Evolutionary conservation across 257 asterid species (phyloP).

Genomic region (Ajuga chamaepitys): DNA sequence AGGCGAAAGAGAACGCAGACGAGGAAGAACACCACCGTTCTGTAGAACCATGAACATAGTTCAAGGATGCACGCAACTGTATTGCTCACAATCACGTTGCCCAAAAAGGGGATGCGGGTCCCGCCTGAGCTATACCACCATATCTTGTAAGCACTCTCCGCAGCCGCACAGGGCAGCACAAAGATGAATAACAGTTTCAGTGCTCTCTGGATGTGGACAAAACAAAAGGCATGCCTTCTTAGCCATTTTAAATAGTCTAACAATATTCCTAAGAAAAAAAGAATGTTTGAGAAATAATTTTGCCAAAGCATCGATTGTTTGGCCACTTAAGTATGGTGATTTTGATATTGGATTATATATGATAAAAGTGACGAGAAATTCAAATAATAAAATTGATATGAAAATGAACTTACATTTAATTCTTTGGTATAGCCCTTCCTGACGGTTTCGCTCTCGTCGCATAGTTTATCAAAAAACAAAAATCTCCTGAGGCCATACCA

Average conservation of each 20-base stretch:
- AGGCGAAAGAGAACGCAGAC: conserved; percentile 60
- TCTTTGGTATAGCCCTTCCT: conserved; percentile 59
- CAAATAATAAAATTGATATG: too few relatives aligned
- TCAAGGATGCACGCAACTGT: conserved; percentile 35
- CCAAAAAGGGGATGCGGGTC: conserved; percentile 37
- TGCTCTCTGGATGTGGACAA: conserved; percentile 31
- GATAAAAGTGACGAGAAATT: too few relatives aligned
- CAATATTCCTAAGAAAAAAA: too few relatives aligned
- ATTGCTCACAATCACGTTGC: conserved; percentile 37
- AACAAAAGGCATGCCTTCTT: too few relatives aligned
- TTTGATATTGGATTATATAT: too few relatives aligned
- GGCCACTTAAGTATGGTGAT: too few relatives aligned
- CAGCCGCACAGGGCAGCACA: conserved; percentile 46
- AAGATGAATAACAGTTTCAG: conserved; percentile 39
- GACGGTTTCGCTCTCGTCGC: conserved; percentile 89
- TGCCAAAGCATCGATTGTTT: too few relatives aligned
- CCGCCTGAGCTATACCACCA: conserved; percentile 63
- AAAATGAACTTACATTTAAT: conserved; percentile 31
- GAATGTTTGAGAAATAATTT: too few relatives aligned
- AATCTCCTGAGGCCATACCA: conserved; percentile 71
- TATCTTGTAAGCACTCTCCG: conserved; percentile 45
- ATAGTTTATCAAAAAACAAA: conserved; percentile 73
- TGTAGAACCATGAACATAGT: conserved; percentile 57
- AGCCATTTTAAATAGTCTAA: too few relatives aligned
- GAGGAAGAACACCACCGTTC: conserved; percentile 41